Percentiles rank a stretch among this genome's conserved stretches.
These are phyloP conservation scores for Auricularia sp. DNA, from an alignment of 768 basidiomycete species.

Conservation along the genomic window DNA sequence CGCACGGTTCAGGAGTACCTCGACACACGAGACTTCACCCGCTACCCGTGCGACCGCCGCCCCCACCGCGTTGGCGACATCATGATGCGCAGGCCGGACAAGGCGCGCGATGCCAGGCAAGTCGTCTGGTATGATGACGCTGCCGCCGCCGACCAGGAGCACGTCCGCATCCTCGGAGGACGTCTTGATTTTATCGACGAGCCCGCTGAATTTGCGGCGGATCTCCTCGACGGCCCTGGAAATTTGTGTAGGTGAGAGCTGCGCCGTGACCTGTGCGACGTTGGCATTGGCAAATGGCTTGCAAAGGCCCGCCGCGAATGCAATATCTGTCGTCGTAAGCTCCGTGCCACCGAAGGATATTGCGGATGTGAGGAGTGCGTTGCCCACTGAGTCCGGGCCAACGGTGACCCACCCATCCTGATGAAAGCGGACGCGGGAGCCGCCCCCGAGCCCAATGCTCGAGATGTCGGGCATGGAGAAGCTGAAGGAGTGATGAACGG, in stretches of 20 bases:
- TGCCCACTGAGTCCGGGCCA: conserved; percentile 59
- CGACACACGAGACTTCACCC: conserved; percentile 39
- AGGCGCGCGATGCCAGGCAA: conserved; percentile 43
- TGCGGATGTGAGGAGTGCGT: conserved; percentile 39
- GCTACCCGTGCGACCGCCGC: conserved; percentile 53
- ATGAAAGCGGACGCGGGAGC: conserved; percentile 38
- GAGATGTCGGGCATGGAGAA: conserved; percentile 24
- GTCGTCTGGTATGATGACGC: conserved; percentile 43
- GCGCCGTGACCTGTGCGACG: not conserved
- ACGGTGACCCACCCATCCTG: conserved; percentile 34
- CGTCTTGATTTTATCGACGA: conserved; percentile 46
- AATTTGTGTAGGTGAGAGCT: not conserved
- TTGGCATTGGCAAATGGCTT: conserved; percentile 19
- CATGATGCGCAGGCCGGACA: conserved; percentile 37
- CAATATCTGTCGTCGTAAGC: conserved; percentile 54
- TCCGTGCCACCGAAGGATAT: conserved; percentile 46
- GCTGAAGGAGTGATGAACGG: conserved; percentile 2
- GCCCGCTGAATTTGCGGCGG: not conserved
- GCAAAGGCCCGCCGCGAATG: conserved; percentile 30
- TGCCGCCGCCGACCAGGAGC: conserved; percentile 57
- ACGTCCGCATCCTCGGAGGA: conserved; percentile 45
- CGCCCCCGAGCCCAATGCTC: conserved; percentile 56
- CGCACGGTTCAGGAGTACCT: conserved; percentile 21
- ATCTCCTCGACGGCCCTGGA: not conserved
- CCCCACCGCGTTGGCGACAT: conserved; percentile 26